Percentiles rank a stretch among this genome's conserved stretches.
Conservation (phyloP, 306 rosid species). For the Aeschynomene evenia region DNA sequence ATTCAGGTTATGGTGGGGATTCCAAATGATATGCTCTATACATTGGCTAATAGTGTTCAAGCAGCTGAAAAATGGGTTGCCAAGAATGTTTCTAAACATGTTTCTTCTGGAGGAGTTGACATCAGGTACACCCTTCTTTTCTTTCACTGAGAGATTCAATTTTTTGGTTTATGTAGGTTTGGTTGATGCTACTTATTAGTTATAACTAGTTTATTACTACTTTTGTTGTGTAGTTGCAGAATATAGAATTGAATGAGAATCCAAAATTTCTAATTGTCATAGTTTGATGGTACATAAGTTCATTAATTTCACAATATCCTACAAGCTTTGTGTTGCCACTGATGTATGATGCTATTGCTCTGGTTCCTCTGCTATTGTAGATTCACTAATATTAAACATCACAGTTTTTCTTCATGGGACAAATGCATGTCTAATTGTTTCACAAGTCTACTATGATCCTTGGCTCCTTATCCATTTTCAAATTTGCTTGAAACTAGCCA, state of each 20-base stretch:
- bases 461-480: background rate
- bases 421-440: background rate
- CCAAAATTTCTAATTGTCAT: background rate
- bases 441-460: background rate
- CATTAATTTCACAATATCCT: background rate
- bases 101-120: background rate
- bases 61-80: background rate
- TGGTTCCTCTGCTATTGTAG: constrained; percentile 2
- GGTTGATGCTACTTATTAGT: background rate
- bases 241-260: background rate
- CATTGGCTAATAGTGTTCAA: background rate
- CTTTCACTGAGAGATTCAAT: too few species aligned
- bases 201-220: too few species aligned
- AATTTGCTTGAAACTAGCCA: background rate
- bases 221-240: background rate
- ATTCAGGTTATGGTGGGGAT: background rate
- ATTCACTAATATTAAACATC: background rate
- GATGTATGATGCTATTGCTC: background rate
- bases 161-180: too few species aligned
- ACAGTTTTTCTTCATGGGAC: background rate
- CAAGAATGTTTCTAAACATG: background rate
- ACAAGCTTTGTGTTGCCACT: background rate
- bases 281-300: background rate
- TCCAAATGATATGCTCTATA: background rate
- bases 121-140: background rate